Conservation (phyloP, 345 rosid species). For the Brassica nigra region DNA sequence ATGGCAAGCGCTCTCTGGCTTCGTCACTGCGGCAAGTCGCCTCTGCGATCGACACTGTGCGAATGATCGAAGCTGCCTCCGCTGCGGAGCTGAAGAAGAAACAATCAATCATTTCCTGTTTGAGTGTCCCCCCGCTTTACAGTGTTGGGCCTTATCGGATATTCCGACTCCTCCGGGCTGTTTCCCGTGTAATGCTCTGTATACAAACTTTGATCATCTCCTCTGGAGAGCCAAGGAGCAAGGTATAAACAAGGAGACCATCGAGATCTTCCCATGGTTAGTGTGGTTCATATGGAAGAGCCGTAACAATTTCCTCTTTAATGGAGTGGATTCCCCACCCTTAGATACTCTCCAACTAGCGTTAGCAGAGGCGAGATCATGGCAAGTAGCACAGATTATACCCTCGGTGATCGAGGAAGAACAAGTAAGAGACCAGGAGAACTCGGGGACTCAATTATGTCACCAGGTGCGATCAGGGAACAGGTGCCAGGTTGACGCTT, state of each 20-base stretch:
- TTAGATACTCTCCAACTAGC: too few species aligned
- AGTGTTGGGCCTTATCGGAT: neutral
- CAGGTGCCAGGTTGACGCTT: too few species aligned
- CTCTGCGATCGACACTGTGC: neutral
- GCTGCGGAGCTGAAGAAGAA: neutral
- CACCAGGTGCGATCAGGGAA: too few species aligned
- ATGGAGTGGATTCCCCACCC: too few species aligned
- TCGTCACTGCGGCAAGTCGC: neutral
- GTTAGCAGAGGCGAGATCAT: too few species aligned
- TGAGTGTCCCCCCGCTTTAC: neutral
- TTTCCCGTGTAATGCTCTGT: neutral
- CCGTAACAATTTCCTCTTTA: too few species aligned
- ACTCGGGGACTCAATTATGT: too few species aligned
- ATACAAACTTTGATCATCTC: neutral
- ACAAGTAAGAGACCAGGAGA: too few species aligned
- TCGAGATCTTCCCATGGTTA: too few species aligned
- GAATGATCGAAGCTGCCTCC: neutral
- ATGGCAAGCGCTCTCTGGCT: neutral
- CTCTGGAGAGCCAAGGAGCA: neutral
- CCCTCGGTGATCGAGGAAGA: too few species aligned
- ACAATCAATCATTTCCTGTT: neutral
- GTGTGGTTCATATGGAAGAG: too few species aligned
- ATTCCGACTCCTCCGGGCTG: neutral
- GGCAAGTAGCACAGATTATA: too few species aligned
- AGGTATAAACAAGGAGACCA: neutral